Evolutionary conservation across 2,329 filamentous ascomycete genomes (phyloP).

Genomic region (Hypomyces perniciosus): DNA sequence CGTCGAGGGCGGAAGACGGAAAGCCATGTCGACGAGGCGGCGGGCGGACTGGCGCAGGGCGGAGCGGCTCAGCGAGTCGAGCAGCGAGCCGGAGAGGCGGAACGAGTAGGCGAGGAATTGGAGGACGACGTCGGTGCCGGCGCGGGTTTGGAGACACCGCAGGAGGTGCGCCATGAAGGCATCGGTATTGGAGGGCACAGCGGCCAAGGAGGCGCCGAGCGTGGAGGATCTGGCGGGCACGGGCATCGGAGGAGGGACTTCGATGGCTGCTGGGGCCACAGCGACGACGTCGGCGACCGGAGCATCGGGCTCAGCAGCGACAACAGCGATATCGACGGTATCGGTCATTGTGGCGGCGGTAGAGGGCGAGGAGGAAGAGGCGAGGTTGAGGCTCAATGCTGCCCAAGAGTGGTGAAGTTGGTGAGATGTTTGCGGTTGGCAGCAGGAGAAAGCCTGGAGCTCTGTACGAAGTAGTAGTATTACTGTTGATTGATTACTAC

Average conservation of each 20-base stretch:
- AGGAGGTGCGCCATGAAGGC: constrained; percentile 50
- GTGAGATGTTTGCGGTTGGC: neutral
- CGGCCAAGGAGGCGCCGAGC: constrained; percentile 11
- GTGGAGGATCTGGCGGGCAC: constrained; percentile 9
- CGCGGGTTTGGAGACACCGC: constrained; percentile 60
- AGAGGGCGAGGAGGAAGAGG: constrained; percentile 3
- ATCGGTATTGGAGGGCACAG: constrained; percentile 33
- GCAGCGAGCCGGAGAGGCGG: constrained; percentile 46
- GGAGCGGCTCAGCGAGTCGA: constrained; percentile 49
- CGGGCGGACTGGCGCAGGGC: constrained; percentile 49
- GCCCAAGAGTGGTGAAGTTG: neutral
- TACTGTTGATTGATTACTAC: no score
- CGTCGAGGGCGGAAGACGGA: constrained; percentile 44
- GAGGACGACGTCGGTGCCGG: constrained; percentile 64
- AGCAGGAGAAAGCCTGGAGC: no score
- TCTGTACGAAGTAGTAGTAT: no score
- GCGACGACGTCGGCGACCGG: constrained; percentile 5
- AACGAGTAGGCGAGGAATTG: constrained; percentile 63
- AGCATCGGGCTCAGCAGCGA: neutral
- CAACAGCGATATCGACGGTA: neutral
- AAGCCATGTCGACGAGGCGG: constrained; percentile 46
- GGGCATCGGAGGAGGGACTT: constrained; percentile 10
- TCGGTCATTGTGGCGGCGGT: constrained; percentile 4
- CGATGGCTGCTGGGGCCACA: constrained; percentile 8
- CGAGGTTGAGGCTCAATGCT: neutral